Evolutionary conservation across 257 asterid genomes (phyloP).

Genomic region (Solanum raphanifolium): DNA sequence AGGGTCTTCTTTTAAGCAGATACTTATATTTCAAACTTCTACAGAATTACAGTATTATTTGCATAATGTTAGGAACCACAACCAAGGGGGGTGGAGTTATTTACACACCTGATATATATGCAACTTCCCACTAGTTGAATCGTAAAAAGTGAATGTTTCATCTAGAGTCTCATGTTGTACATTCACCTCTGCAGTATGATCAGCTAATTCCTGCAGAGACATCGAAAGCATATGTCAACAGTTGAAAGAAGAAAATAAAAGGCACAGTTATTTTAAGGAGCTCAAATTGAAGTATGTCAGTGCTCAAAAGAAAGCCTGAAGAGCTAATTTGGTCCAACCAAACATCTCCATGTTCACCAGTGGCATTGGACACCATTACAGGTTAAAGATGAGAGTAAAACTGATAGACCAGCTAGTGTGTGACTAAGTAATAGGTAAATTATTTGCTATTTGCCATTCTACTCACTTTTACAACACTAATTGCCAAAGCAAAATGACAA

Average conservation of each 20-base stretch:
- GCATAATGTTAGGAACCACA: background rate
- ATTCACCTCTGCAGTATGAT: conserved; percentile 61
- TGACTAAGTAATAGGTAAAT: background rate
- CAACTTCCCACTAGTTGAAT: conserved; percentile 55
- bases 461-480: background rate
- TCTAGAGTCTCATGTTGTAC: conserved; percentile 75
- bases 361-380: background rate
- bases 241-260: background rate
- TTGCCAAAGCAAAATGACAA: background rate
- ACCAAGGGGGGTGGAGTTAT: background rate
- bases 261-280: background rate
- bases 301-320: background rate
- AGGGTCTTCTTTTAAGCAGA: background rate
- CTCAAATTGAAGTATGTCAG: background rate
- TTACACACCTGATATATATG: conserved; percentile 72
- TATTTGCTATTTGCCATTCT: background rate
- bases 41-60: background rate
- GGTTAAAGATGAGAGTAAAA: background rate
- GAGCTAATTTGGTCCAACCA: background rate
- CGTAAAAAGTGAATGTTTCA: conserved; percentile 75
- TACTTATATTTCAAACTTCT: background rate
- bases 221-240: background rate
- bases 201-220: conserved; percentile 55
- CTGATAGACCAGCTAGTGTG: background rate
- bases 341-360: background rate